Percentiles rank a stretch among this genome's conserved stretches.
Conservation (phyloP, 257 asterid species). For the Gynochthodes officinalis region DNA sequence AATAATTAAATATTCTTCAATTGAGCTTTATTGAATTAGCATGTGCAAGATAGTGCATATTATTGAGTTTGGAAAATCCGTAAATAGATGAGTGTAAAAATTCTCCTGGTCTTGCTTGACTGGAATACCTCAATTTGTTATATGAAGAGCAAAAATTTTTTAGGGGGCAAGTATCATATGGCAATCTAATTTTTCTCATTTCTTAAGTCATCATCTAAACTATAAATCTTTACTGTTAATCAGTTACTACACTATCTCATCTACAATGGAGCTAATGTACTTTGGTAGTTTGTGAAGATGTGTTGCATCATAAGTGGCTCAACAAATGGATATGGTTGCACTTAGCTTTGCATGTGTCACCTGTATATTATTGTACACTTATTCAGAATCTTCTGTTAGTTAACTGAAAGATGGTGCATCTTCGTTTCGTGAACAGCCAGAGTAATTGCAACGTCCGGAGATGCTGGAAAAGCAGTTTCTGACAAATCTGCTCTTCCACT, state of each 20-base stretch:
- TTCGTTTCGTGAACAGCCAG: conserved; percentile 46
- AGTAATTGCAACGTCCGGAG: conserved; percentile 58
- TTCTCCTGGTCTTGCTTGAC: background rate
- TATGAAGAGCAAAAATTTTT: background rate
- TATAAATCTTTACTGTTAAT: background rate
- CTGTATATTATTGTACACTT: background rate
- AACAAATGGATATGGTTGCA: background rate
- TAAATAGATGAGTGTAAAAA: background rate
- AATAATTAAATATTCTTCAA: too few species aligned
- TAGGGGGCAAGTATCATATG: background rate
- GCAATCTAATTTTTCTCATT: background rate
- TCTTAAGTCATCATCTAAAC: background rate
- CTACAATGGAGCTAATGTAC: background rate
- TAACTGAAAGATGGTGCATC: background rate
- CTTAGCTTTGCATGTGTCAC: background rate
- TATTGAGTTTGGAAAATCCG: too few species aligned
- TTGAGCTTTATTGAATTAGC: background rate
- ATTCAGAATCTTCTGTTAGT: background rate
- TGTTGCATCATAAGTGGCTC: background rate
- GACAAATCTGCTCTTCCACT: conserved; percentile 43
- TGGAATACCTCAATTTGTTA: background rate
- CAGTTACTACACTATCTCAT: background rate
- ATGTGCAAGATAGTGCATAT: background rate
- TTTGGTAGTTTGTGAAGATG: background rate
- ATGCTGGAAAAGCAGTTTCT: conserved; percentile 47